Percentiles rank a stretch among this genome's conserved stretches.
Conservation (phyloP, 345 rosid species). For the Mallotus nudiflorus region DNA sequence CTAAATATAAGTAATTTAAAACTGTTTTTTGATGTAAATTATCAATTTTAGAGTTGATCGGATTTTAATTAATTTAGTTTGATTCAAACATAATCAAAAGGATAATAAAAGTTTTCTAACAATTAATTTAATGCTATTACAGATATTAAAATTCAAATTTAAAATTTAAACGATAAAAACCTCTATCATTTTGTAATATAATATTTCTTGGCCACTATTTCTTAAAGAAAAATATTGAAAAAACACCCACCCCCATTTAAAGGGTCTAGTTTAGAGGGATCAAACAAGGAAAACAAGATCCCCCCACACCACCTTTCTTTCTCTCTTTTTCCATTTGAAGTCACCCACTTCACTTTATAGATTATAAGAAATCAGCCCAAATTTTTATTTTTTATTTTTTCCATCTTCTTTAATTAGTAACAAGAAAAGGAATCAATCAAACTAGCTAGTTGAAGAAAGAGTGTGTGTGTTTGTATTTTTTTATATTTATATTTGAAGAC, state of each 20-base stretch:
- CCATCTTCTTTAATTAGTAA: background rate
- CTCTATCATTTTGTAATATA: too few relatives aligned
- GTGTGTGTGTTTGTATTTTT: background rate
- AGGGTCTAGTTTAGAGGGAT: conserved; percentile 9
- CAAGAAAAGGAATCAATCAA: background rate
- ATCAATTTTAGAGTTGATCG: too few relatives aligned
- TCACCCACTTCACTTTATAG: conserved; percentile 23
- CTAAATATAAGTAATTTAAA: too few relatives aligned
- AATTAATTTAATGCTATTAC: too few relatives aligned
- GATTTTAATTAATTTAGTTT: too few relatives aligned
- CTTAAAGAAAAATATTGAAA: background rate
- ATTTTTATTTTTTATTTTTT: conserved; percentile 12
- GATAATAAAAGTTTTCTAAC: too few relatives aligned
- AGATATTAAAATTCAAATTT: too few relatives aligned
- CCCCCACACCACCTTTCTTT: background rate
- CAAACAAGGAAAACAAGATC: background rate
- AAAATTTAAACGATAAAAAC: too few relatives aligned
- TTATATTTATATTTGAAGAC: conserved; percentile 31
- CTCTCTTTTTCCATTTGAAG: background rate
- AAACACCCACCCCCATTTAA: background rate
- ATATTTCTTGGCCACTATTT: too few relatives aligned
- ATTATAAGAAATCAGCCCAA: conserved; percentile 13
- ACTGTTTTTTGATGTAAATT: too few relatives aligned
- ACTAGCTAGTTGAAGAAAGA: background rate
- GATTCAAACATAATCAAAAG: too few relatives aligned